phyloP scores from a whole-genome alignment of 345 rosid genomes.

The Chamaenerion angustifolium region DNA sequence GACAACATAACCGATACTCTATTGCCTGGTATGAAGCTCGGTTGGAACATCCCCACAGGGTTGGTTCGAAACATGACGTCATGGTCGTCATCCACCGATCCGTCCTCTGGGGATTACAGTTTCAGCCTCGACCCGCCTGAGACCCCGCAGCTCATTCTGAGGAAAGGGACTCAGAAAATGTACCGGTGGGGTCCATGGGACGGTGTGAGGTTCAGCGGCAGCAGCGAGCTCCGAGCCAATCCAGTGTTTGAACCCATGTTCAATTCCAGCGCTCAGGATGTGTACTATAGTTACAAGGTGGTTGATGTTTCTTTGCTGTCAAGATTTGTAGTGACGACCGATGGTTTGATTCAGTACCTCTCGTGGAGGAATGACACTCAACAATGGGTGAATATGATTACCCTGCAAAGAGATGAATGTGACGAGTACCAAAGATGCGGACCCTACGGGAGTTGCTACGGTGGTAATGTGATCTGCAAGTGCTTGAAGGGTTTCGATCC shows the following conservation, averaged over 20 bases:
- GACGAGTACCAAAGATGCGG: constrained; percentile 17
- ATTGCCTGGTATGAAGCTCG: constrained; percentile 25
- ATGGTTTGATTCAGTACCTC: constrained; percentile 12
- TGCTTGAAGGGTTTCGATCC: constrained; percentile 25
- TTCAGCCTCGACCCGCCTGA: constrained; percentile 15
- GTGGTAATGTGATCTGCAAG: constrained; percentile 8
- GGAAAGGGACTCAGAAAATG: constrained; percentile 10
- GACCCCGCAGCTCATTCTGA: constrained; percentile 16
- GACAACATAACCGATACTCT: constrained; percentile 16
- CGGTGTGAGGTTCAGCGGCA: constrained; percentile 17
- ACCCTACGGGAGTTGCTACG: constrained; percentile 10
- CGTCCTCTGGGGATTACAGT: constrained; percentile 6
- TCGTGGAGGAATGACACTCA: constrained; percentile 6
- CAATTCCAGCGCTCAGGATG: constrained; percentile 9
- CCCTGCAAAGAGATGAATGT: constrained; percentile 21
- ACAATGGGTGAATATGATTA: constrained; percentile 7
- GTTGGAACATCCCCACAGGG: constrained; percentile 17
- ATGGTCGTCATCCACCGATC: constrained; percentile 11
- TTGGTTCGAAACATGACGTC: constrained; percentile 15
- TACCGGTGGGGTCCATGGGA: constrained; percentile 25
- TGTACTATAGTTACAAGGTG: constrained; percentile 9
- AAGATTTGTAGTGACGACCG: constrained; percentile 11
- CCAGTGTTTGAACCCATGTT: constrained; percentile 10
- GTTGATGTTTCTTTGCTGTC: constrained; percentile 1
- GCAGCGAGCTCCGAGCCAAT: constrained; percentile 12